phyloP scores from a whole-genome alignment of 139 green algal species.

The Volvox africanus region DNA sequence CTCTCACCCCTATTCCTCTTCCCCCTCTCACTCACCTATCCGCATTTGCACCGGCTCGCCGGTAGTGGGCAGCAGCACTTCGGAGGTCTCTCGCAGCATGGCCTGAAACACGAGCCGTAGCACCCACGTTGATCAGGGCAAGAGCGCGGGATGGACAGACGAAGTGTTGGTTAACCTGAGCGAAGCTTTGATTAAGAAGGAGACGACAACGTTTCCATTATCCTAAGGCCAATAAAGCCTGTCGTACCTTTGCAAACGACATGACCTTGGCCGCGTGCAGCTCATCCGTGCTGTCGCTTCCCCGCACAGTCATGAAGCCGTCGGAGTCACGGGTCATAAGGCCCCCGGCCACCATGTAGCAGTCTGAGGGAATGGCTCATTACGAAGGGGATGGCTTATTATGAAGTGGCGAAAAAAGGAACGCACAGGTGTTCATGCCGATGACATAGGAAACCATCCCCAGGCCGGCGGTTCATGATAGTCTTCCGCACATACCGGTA shows the following conservation, averaged over 20 bases:
- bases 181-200: too few species aligned
- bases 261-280: constrained; percentile 46
- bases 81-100: constrained; percentile 42
- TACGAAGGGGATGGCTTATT: too few species aligned
- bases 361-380: background rate
- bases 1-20: background rate
- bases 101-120: constrained; percentile 6
- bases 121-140: too few species aligned
- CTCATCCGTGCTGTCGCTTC: constrained; percentile 24
- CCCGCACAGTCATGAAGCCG: constrained; percentile 46
- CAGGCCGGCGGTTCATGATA: too few species aligned
- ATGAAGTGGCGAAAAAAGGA: too few species aligned
- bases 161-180: too few species aligned
- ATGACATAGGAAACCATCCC: too few species aligned
- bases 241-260: constrained; percentile 33
- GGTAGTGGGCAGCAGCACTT: constrained; percentile 45
- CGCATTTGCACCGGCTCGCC: constrained; percentile 42
- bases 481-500: too few species aligned
- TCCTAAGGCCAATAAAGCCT: background rate
- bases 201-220: too few species aligned
- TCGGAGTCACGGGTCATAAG: constrained; percentile 34
- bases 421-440: too few species aligned
- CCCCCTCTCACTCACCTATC: background rate
- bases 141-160: too few species aligned
- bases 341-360: constrained; percentile 46